Percentiles rank a stretch among this genome's conserved stretches.
Conservation (phyloP, 371 early-diverging fungal genomes). For the Lichtheimia ramosa region DNA sequence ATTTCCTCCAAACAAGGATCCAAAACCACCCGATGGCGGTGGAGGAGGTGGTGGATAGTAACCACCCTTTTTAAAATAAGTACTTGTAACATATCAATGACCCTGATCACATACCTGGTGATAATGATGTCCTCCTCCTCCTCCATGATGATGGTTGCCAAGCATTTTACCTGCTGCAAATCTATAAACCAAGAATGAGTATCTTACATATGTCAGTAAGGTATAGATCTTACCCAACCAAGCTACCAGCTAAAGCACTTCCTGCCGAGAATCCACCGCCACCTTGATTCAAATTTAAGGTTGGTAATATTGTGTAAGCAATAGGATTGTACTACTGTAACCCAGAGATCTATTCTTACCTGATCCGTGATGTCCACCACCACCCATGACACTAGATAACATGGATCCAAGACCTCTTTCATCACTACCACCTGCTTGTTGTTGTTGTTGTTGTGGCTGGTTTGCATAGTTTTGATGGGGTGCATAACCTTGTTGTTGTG, state of each 20-base stretch:
- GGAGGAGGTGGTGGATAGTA: constrained; percentile 22
- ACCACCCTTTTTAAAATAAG: constrained; percentile 1
- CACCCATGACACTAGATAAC: constrained; percentile 19
- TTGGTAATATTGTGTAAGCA: neutral
- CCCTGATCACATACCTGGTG: neutral
- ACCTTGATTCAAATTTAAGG: neutral
- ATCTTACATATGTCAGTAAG: neutral
- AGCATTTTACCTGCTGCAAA: constrained; percentile 18
- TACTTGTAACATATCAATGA: constrained; percentile 4
- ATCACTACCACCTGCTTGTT: constrained; percentile 8
- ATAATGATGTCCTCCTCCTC: constrained; percentile 3
- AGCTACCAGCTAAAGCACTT: constrained; percentile 19
- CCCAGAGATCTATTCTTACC: neutral
- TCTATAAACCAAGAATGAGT: neutral
- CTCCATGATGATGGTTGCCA: neutral
- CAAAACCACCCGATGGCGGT: constrained; percentile 10
- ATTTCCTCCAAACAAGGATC: constrained; percentile 10
- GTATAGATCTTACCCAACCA: constrained; percentile 18
- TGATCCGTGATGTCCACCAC: constrained; percentile 10
- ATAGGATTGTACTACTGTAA: neutral
- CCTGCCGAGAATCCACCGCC: constrained; percentile 15
- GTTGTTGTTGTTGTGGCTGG: constrained; percentile 10
- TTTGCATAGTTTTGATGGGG: constrained; percentile 1
- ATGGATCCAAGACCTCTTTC: constrained; percentile 25
- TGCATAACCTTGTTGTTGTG: neutral